Conservation (phyloP, 148 eudicot species). For the Arctostaphylos glauca region DNA sequence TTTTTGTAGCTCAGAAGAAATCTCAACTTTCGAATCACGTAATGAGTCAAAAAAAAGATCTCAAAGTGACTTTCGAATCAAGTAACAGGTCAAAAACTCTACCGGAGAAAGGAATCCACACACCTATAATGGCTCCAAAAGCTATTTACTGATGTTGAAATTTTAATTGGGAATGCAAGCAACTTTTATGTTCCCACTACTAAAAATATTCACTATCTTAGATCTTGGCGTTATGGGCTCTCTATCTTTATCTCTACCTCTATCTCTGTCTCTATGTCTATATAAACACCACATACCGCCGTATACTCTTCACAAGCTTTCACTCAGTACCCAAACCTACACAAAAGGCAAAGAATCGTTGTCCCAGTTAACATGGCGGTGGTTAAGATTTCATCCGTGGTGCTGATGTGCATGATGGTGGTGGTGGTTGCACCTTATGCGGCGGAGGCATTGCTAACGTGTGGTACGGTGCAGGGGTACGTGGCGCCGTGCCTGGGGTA, state of each 20-base stretch:
- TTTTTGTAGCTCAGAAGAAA: too few species aligned
- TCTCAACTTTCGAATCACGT: too few species aligned
- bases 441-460: slow-evolving; percentile 37
- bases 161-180: too few species aligned
- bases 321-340: background rate
- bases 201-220: too few species aligned
- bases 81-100: too few species aligned
- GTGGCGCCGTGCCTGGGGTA: slow-evolving; percentile 30
- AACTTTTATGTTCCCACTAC: too few species aligned
- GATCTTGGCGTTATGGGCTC: background rate
- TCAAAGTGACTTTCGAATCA: too few species aligned
- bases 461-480: slow-evolving; percentile 22
- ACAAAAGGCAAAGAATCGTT: background rate
- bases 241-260: background rate
- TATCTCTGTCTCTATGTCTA: too few species aligned
- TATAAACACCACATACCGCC: background rate
- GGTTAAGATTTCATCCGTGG: slow-evolving; percentile 22
- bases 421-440: slow-evolving; percentile 32
- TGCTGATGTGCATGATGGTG: slow-evolving; percentile 33
- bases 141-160: too few species aligned
- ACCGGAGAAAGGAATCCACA: too few species aligned
- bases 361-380: background rate
- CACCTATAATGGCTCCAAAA: too few species aligned
- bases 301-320: background rate
- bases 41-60: too few species aligned